Conservation (phyloP, 768 basidiomycete genomes). For the Termitomyces sp. region DNA sequence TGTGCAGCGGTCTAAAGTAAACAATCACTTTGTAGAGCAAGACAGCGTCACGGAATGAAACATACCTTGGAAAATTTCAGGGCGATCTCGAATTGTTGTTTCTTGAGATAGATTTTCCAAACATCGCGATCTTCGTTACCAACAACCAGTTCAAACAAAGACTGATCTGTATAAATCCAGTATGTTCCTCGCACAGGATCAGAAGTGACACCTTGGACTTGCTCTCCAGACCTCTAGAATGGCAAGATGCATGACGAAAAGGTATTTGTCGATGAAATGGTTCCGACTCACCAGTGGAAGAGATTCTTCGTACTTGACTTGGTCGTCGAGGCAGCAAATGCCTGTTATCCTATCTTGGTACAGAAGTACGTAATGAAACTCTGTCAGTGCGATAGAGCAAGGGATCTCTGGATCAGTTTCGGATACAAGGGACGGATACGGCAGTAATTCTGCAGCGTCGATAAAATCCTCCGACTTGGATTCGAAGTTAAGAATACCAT, state of each 20-base stretch:
- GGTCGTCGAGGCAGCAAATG: conserved; percentile 76
- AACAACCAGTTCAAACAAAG: conserved; percentile 82
- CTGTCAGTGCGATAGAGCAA: conserved; percentile 75
- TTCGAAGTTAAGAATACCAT: conserved; percentile 71
- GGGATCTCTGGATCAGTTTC: conserved; percentile 44
- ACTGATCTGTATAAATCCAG: conserved; percentile 90
- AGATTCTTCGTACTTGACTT: conserved; percentile 76
- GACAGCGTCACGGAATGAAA: neutral
- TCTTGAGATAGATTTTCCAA: conserved; percentile 86
- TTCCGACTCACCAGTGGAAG: conserved; percentile 65
- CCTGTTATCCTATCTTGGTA: conserved; percentile 76
- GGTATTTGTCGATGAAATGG: neutral
- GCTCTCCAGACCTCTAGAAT: conserved; percentile 69
- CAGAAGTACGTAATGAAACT: conserved; percentile 88
- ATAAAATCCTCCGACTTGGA: conserved; percentile 68
- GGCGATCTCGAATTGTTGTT: conserved; percentile 73
- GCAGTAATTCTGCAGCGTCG: conserved; percentile 72
- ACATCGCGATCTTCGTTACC: conserved; percentile 90
- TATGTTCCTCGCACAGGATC: conserved; percentile 88
- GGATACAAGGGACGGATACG: conserved; percentile 52
- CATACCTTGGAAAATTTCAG: conserved; percentile 77
- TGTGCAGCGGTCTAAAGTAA: conserved; percentile 71
- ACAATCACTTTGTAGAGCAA: neutral
- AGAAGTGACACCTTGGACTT: conserved; percentile 66
- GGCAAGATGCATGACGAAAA: neutral